Base-by-base conservation (phyloP, 371 early-diverging fungal genomes). In the Lichtheimia ramosa region DNA sequence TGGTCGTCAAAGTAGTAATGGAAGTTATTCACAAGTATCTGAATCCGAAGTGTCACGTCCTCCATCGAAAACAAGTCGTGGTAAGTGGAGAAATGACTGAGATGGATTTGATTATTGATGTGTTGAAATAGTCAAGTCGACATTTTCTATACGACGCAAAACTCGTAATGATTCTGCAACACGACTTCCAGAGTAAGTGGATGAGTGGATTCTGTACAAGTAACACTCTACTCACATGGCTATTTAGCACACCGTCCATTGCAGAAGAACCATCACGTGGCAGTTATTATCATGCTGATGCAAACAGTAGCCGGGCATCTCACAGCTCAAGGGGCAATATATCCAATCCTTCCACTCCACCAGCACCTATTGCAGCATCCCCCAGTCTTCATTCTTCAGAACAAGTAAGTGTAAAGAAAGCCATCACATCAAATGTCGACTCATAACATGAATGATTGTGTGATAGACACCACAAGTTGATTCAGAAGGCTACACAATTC, bases 401-500 rank as follows among this genome's bases (percentile, higher is more conserved):
- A 21, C 53, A 34, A 39, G 13, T 8, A 34, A n/a, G n/a, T n/a
- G n/a, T n/a, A n/a, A n/a, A n/a, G n/a, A n/a, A n/a, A n/a, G n/a
- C 34, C 0, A 8, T 8, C 34, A 34, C 34, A 34, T 0, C 34
- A 34, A 8, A 10, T 34, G 34, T 34, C 10, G 34, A 34, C 34
- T 34, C 10, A 34, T 34, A 10, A 34, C 10, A 34, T 34, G 34
- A 7, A 46, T 21, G 16, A 46, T 46, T 14, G 18, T 4, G 46
- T 12, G 5, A 16, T 41, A 65, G 69, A 43, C 64, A 49, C 61
- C 63, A 13, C n/a, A 64, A 2, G 65, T 80, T 1, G 81, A 80
- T 61, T 62, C 69, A 5, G 75, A 80, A 41, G 81, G 81, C 14
- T 80, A 70, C 46, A 61, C 77, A 7, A 66, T 76, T 21, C 81